Base-by-base conservation (phyloP, 2,329 filamentous ascomycete species). In the Cordyceps cateniannulata region DNA sequence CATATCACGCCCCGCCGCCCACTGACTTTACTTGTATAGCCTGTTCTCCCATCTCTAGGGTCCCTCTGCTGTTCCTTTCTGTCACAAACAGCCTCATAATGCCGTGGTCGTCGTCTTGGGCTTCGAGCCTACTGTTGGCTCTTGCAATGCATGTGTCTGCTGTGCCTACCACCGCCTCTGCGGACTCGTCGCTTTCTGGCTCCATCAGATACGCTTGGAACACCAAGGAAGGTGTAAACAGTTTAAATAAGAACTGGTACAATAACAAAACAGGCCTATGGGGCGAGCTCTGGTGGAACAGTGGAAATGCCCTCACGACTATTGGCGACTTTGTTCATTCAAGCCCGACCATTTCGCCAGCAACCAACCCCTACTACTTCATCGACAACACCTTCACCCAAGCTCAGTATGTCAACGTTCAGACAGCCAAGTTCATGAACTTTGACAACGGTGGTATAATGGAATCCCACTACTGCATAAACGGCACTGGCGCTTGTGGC, bases 271-370 rank as follows among this genome's bases (percentile, higher is more conserved):
- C 79, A 1, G 88, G 88, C 3, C 75, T 89, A 14, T 91, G 85
- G 85, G 73, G 83, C 59, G 80, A 81, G 0, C 79, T 81, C 8
- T 91, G 88, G 88, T 91, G 88, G 88, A 89, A 90, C 68, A 81
- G 81, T 58, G 88, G 83, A 49, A 91, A 90, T 68, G 79, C 80
- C 61, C 74, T 91, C 62, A 88, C 85, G 0, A 80, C 79, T 3
- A 71, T 90, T 20, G 81, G 79, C 56, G 84, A 90, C 68, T 81
- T 80, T 68, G 72, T 76, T 4, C 59, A 63, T 12, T 63, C 77
- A 9, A 70, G 73, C 47, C 65, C 69, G 1, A 62, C 66, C 8
- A 68, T 70, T 29, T 73, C 74, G 40, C 73, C 74, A 55, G 53
- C 68, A 49, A 66, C 79, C 54, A 73, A 75, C 62, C 66, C 82